Evolutionary conservation across 257 asterid genomes (phyloP).

Genomic region (Anisodus acutangulus): DNA sequence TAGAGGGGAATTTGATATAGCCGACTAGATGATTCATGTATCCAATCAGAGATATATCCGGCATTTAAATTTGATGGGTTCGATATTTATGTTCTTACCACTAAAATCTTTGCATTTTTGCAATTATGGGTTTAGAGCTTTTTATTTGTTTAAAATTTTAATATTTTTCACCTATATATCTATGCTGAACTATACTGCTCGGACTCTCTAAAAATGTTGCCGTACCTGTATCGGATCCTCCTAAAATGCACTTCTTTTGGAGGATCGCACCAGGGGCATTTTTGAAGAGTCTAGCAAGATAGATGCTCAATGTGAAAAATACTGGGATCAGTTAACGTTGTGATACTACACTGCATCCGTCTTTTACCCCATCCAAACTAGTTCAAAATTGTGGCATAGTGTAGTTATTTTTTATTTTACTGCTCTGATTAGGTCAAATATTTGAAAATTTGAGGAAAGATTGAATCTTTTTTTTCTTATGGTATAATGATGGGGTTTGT

Average conservation of each 20-base stretch:
- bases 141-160: not conserved
- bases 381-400: not conserved
- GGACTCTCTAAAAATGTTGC: no score
- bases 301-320: not conserved
- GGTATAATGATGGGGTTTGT: constrained; percentile 22
- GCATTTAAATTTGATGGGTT: not conserved
- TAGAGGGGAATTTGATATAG: not conserved
- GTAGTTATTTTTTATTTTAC: not conserved
- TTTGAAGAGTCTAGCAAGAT: no score
- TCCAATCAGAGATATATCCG: not conserved
- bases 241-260: no score
- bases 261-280: no score
- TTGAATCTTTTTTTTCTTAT: not conserved
- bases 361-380: not conserved
- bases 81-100: not conserved
- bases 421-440: not conserved
- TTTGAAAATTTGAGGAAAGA: not conserved
- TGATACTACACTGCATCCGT: not conserved
- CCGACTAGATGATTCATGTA: not conserved
- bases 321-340: no score
- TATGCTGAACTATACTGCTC: no score
- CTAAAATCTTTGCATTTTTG: not conserved
- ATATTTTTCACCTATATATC: not conserved
- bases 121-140: not conserved
- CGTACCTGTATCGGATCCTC: no score